Evolutionary conservation across 805 yeast species (phyloP), one percentile per base, ranked within the genome.

Genomic region (Sungouiella thailandica): DNA sequence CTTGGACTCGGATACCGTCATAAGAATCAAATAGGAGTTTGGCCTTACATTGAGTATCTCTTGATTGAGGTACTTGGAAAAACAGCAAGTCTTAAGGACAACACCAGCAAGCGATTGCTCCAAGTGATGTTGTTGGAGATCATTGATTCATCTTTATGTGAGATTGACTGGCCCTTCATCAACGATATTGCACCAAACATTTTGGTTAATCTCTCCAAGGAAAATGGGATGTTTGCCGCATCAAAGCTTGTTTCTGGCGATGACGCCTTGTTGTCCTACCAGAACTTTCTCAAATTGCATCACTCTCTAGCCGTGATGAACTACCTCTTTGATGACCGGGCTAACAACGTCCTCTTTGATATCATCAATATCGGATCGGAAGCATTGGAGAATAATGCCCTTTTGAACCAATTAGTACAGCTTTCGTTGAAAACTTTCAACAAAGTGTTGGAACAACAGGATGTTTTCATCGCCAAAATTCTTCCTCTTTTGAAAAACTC

Each of bases 21-120:
- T 23, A 52, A 57, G 32, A 72, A 53, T 28, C 52, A 63, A 20
- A 55, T 67, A 12, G 95, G 96, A 2, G 57, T 87, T 5, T 76
- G 88, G 76, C 87, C 93, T 3, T 90, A 89, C 47, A 54, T 84
- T 34, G 90, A 86, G 34, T 87, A 76, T 46, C 53, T 88, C 10
- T 50, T 83, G n/a, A 60, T 70, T 9, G 83, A 82, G 27, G 75
- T 88, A 0, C 76, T 88, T 43, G 72, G 70, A 5, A 72, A 75
- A 17, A 62, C 84, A 2, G 34, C 60, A 2, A 56, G 65, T 7
- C 53, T 74, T 4, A 52, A 52, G 18, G 20, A 60, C 37, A 3
- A 49, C 38, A 40, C 35, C 0, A 71, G 70, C 11, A 65, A 58
- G 31, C 38, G 57, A 7, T 53, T 66, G 1, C 46, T 89, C 8